Evolutionary conservation across 2,329 filamentous ascomycete genomes (phyloP), one percentile per base, ranked within the genome.

Genomic region (Diaporthe sp.): DNA sequence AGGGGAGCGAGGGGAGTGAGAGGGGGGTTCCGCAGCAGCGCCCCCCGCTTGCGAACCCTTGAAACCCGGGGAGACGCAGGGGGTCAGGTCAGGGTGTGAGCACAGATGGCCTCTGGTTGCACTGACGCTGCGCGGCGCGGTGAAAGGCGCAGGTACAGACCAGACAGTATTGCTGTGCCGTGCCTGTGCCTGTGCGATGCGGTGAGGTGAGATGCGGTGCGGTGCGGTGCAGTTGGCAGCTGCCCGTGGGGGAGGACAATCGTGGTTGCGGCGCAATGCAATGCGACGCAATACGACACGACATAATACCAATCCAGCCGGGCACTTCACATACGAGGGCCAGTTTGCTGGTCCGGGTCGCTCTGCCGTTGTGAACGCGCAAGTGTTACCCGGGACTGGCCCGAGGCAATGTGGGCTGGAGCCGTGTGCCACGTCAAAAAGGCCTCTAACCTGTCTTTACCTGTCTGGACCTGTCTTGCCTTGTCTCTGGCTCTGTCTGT

Each of bases 11-110:
- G 15, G 25, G 25, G 13, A 13, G 49, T 7, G 51, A 28, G 51
- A 8, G 44, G 25, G 12, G 6, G 19, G 62, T 69, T 69, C 65
- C 65, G 65, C 65, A 42, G 49, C 65, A 69, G 65, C 65, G 65
- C 22, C 65, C 65, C 65, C 65, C 65, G 46, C 65, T 42, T 42
- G 65, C 9, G 65, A 68, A 69, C 65, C 65, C 65, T 69, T 69
- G 65, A 69, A 69, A 69, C 65, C 65, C 65, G 65, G 65, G 65
- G 65, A 55, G 65, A 69, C 65, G 65, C 65, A 69, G 65, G 65
- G 65, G 65, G 65, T 55, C 49, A 39, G 34, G 65, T 55, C 49
- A 28, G 34, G 65, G 46, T 37, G 53, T 17, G 65, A 68, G 46
- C 65, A 68, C 65, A 68, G 65, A 68, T 68, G 65, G 46, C 17